Percentiles rank a stretch among this genome's conserved stretches.
phyloP scores from a whole-genome alignment of 768 basidiomycete species.

The Hydnomerulius pinastri region DNA sequence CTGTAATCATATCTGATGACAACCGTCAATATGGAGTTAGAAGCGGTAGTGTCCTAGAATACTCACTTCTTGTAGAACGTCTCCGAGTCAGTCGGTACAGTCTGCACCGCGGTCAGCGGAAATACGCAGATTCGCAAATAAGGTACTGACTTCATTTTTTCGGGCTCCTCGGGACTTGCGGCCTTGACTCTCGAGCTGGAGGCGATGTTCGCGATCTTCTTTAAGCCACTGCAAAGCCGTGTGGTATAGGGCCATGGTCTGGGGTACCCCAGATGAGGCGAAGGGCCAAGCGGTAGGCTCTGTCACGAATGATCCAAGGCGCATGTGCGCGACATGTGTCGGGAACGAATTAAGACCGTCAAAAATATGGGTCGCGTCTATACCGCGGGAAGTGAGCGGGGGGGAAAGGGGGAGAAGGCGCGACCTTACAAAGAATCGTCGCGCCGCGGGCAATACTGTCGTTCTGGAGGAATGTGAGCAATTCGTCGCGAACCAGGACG shows the following conservation, averaged over 20 bases:
- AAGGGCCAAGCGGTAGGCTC: conserved; percentile 73
- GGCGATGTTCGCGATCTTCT: conserved; percentile 73
- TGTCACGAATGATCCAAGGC: conserved; percentile 72
- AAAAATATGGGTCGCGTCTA: conserved; percentile 97
- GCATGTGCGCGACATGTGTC: conserved; percentile 91
- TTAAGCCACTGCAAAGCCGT: conserved; percentile 86
- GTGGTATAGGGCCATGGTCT: conserved; percentile 50
- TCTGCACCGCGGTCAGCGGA: conserved; percentile 35
- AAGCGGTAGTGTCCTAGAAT: not conserved
- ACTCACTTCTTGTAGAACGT: conserved; percentile 82
- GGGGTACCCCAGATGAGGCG: conserved; percentile 27
- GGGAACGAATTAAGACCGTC: conserved; percentile 92
- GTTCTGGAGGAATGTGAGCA: conserved; percentile 83
- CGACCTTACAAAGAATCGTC: conserved; percentile 78
- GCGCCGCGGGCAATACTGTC: conserved; percentile 81
- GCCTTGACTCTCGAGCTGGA: conserved; percentile 56
- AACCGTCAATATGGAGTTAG: conserved; percentile 6
- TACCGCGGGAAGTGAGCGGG: conserved; percentile 4
- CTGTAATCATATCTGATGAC: conserved; percentile 51
- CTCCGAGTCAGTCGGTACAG: conserved; percentile 73
- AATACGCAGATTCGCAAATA: not conserved
- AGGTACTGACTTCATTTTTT: conserved; percentile 47
- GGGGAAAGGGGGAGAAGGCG: not conserved
- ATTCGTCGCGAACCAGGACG: conserved; percentile 88
- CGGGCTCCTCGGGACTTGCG: conserved; percentile 64